Base-by-base conservation (phyloP, 495 filamentous ascomycete species). In the Penicillium argentinense region DNA sequence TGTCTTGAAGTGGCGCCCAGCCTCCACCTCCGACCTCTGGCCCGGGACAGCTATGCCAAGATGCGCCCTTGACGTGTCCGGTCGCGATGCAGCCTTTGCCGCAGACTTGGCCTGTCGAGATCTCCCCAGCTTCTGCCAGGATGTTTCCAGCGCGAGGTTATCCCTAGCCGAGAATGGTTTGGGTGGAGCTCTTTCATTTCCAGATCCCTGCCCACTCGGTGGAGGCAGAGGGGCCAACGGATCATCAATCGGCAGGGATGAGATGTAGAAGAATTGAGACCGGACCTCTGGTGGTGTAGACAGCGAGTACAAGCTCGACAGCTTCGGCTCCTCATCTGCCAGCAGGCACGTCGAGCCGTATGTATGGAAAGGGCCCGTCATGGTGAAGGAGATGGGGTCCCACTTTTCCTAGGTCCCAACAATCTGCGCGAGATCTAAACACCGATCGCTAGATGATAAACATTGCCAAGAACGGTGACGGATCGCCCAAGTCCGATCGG, bases 211-310 rank as follows among this genome's bases (percentile, higher is more conserved):
- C 39, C 73, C 72, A 14, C 76, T 63, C 14, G 78, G 66, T 23
- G 80, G 71, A 13, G 86, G 82, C 14, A 86, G 62, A 1, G 85
- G 76, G 4, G 86, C 84, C 30, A 92, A 76, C 9, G 89, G 88
- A 63, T 95, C 89, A 62, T 95, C 89, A 58, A 95, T 86, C 28
- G 88, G 82, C 23, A 88, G 72, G 14, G 78, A 72, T 11, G 88
- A 91, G 22, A 80, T 74, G 66, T 92, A 93, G 62, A 92, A 95
- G 71, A 87, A 95, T 33, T 90, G 89, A 33, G 85, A 76, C 19
- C 74, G 74, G 23, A 87, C 57, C 6, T 59, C 62, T n/a, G 76
- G 76, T 19, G 73, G 70, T 18, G 52, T 48, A n/a, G 51, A 39
- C 22, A 45, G 64, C 29, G 55, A 60, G 39, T 65, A 59, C 47